Evolutionary conservation across 2,329 filamentous ascomycete species (phyloP).

Genomic region (Dichotomopilus funicola): DNA sequence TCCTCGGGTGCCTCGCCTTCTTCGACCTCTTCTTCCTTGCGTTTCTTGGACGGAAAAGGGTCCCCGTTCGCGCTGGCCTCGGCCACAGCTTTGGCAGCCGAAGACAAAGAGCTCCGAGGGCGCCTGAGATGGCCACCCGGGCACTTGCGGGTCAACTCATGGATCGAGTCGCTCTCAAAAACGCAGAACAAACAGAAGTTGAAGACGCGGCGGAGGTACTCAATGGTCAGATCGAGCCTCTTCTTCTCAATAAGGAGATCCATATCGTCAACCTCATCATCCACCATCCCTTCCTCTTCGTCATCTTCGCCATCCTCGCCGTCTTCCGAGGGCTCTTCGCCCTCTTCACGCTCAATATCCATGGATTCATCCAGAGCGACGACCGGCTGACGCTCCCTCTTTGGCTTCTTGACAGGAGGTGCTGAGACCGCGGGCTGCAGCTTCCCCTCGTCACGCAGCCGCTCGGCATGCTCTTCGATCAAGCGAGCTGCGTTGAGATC

Average conservation of each 20-base stretch:
- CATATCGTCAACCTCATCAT: conserved; percentile 84
- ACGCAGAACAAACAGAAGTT: conserved; percentile 99
- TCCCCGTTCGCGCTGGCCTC: conserved; percentile 76
- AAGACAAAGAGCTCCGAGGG: conserved; percentile 77
- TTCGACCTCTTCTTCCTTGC: conserved; percentile 58
- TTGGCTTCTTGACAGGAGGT: conserved; percentile 52
- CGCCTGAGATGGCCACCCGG: conserved; percentile 94
- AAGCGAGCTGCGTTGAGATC: conserved; percentile 70
- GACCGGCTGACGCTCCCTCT: conserved; percentile 53
- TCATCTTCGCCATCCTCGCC: conserved; percentile 70
- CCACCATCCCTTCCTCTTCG: conserved; percentile 69
- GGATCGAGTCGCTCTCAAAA: conserved; percentile 94
- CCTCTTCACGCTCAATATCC: conserved; percentile 67
- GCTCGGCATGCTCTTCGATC: conserved; percentile 81
- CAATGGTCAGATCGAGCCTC: conserved; percentile 88
- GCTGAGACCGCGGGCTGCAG: conserved; percentile 60
- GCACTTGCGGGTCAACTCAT: conserved; percentile 92
- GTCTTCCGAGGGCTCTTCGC: conserved; percentile 42
- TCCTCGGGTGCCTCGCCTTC: conserved; percentile 57
- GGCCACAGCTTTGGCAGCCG: conserved; percentile 76
- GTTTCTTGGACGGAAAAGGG: conserved; percentile 77
- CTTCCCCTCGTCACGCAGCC: conserved; percentile 67
- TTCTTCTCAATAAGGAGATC: conserved; percentile 91
- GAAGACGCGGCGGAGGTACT: conserved; percentile 93
- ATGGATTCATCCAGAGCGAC: conserved; percentile 55